Evolutionary conservation across 2,329 filamentous ascomycete species (phyloP), one percentile per base, ranked within the genome.

Genomic region (Diaporthe destruens): DNA sequence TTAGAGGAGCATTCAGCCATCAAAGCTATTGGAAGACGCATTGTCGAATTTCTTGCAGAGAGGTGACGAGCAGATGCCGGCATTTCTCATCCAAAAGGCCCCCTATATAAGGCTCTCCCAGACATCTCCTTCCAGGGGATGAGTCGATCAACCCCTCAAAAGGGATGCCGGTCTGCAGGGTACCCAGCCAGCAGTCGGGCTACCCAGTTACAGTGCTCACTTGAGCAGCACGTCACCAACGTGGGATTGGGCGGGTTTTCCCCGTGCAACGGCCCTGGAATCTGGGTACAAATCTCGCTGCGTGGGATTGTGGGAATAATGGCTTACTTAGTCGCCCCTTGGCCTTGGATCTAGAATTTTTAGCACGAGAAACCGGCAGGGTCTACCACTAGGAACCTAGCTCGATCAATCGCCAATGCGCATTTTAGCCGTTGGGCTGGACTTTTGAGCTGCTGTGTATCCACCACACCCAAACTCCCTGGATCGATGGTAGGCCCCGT

Each of bases 341-440:
- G 57, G 57, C 20, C n/a, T 25, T 25, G 16, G 57, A 20, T 29
- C 39, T 61, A 61, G 39, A 32, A 25, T 61, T 39, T 14, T 44
- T 47, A 47, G 16, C 16, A 49, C 36, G 5, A n/a, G 23, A 25
- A n/a, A 42, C 1, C 36, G 56, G 36, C 36, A 39, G 36, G 36
- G 36, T 39, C 36, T 12, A 39, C 36, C 36, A 39, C 9, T 39
- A 39, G 36, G 36, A 14, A 39, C 36, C 36, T 14, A 49, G 18
- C 59, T 51, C 39, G 23, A 61, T 61, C 36, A 42, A 44, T 44
- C 36, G 32, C 59, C 59, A 51, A 65, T 42, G 59, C 23, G 59
- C 59, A 49, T 32, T 36, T 49, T 34, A 49, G 42, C 59, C 59
- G 39, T 23, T 4, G 44, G 23, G 29, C 20, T 25, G 49, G 29